Evolutionary conservation across 495 filamentous ascomycete species (phyloP), one percentile per base, ranked within the genome.

Genomic region (Bacidia rubella): DNA sequence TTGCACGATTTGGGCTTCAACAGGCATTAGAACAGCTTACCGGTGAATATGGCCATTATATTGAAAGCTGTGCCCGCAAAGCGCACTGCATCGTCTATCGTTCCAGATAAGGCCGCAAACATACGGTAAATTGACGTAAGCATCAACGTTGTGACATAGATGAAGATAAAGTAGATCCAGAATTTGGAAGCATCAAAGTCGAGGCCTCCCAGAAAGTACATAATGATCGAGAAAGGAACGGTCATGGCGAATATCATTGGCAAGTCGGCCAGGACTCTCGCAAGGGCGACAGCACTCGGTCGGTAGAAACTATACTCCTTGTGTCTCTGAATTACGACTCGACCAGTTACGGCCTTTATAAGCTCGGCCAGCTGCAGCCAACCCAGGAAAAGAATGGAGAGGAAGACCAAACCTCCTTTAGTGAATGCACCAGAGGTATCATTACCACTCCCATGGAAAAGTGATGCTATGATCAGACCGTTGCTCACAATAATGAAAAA

Each of bases 301-400:
- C 82, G 76, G 62, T 87, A 86, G 65, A 89, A 87, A n/a, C 83
- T 83, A 55, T 85, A 89, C 35, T 82, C 77, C 43, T 78, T 75
- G 59, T 86, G 82, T 22, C 80, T 69, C 11, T 74, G 70, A 19
- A 86, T 73, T n/a, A 86, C 78, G 10, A 63, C 67, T 52, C 82
- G 69, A 2, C 82, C 82, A 43, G 71, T 68, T 9, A 85, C 76
- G 43, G 85, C 81, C 29, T 79, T 79, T 71, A 81, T 82, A 50
- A 59, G 44, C 24, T 59, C 57, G 1, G 80, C 76, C 40, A 87
- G 64, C 57, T 86, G 82, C 38, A 87, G 70, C 82, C 82, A 86
- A 45, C 82, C 82, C n/a, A 85, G 70, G 67, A 84, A 86, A 17
- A 87, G 60, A 58, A 86, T 80, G 3, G 79, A 79, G 67, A 87